phyloP scores from a whole-genome alignment of 169 alveolate species.

The Amoebophrya sp. region DNA sequence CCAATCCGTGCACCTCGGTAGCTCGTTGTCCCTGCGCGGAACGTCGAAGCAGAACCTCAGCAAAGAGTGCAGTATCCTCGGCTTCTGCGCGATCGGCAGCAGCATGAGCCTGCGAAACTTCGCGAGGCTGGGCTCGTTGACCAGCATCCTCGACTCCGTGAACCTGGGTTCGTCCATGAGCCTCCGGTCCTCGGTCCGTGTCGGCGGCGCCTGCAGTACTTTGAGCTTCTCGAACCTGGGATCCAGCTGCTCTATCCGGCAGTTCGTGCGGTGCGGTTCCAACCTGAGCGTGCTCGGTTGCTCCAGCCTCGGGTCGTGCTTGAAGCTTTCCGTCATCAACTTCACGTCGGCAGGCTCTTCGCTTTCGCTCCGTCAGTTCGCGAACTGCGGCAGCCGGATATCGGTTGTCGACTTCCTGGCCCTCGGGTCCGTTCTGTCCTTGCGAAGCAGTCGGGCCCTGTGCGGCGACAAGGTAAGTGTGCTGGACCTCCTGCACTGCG shows the following conservation, averaged over 20 bases:
- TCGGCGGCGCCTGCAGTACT: conserved; percentile 21
- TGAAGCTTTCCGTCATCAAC: no score
- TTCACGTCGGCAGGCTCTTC: no score
- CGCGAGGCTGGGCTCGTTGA: neutral
- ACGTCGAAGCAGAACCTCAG: neutral
- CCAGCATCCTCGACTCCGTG: neutral
- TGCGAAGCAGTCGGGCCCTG: no score
- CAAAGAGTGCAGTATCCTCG: neutral
- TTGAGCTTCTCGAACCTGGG: conserved; percentile 22
- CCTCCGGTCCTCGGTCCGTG: neutral
- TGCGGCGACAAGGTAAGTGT: neutral
- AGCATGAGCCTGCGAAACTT: conserved; percentile 43
- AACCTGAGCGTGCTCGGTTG: neutral
- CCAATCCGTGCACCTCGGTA: neutral
- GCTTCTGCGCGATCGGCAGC: conserved; percentile 41
- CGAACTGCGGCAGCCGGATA: no score
- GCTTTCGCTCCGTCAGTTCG: no score
- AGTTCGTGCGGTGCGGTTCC: neutral
- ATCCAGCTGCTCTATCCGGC: neutral
- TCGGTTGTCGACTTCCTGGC: no score
- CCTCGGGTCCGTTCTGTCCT: no score
- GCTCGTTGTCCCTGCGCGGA: neutral
- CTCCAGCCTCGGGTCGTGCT: no score
- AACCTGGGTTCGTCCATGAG: neutral
- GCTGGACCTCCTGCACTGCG: neutral